Evolutionary conservation across 139 green algal genomes (phyloP).

Genomic region (Chlamydomonas applanata): DNA sequence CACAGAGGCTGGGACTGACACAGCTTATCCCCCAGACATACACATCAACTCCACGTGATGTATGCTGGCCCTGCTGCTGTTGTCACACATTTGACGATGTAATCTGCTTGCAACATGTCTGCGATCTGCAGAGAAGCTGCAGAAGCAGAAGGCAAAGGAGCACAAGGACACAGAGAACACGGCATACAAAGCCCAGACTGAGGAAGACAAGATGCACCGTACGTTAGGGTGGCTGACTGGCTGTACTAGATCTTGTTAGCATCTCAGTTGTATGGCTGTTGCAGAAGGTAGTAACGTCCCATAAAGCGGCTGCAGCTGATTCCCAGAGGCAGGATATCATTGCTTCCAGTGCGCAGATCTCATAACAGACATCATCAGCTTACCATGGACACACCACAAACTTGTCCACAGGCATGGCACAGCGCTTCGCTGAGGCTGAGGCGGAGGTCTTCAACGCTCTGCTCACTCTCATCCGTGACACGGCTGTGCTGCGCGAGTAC

Average conservation of each 20-base stretch:
- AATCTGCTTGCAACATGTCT: neutral
- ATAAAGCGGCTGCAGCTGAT: too few relatives aligned
- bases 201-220: conserved; percentile 42
- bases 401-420: conserved; percentile 21
- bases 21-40: neutral
- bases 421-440: conserved; percentile 31
- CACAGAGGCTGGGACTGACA: too few relatives aligned
- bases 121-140: conserved; percentile 20
- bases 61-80: too few relatives aligned
- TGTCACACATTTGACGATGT: too few relatives aligned
- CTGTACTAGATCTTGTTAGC: too few relatives aligned
- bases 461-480: conserved; percentile 37
- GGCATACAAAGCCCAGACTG: conserved; percentile 21
- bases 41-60: too few relatives aligned
- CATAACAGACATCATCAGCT: too few relatives aligned
- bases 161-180: conserved; percentile 7
- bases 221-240: conserved; percentile 11
- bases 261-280: too few relatives aligned
- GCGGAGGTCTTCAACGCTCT: conserved; percentile 39
- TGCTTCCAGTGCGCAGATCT: too few relatives aligned
- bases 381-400: too few relatives aligned
- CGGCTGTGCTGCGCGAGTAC: conserved; percentile 38
- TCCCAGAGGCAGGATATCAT: too few relatives aligned
- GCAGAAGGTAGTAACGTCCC: too few relatives aligned
- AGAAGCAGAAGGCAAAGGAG: conserved; percentile 15